These are phyloP conservation scores for Pholiota conissans DNA, from an alignment of 768 basidiomycete genomes.

Conservation along the genomic window DNA sequence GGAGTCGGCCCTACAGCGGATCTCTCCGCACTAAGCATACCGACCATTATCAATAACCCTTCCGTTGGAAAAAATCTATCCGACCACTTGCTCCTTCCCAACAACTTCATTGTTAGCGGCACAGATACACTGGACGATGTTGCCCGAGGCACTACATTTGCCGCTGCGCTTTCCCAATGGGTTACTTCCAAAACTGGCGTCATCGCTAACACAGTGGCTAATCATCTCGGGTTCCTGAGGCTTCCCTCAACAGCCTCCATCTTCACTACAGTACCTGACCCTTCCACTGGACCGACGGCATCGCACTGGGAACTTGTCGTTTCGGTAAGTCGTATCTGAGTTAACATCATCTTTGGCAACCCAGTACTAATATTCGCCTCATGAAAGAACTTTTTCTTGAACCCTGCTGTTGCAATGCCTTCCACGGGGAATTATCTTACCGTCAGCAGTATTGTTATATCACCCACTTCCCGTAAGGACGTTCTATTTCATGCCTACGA, in stretches of 20 bases:
- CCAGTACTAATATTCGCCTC: background rate
- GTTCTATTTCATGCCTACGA: background rate
- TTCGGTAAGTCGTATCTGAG: background rate
- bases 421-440: background rate
- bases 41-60: conserved; percentile 31
- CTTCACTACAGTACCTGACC: background rate
- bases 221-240: background rate
- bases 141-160: background rate
- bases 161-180: background rate
- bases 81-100: conserved; percentile 31
- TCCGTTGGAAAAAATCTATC: conserved; percentile 46
- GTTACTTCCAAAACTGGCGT: background rate
- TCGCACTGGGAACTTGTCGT: background rate
- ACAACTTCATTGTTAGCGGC: conserved; percentile 19
- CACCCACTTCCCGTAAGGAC: background rate
- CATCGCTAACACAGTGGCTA: background rate
- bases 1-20: conserved; percentile 38
- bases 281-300: background rate
- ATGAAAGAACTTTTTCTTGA: background rate
- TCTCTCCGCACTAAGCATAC: conserved; percentile 35
- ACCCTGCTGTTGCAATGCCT: background rate
- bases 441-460: background rate
- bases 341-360: background rate
- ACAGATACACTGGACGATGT: background rate
- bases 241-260: background rate